These are phyloP conservation scores for Oryza coarctata DNA, from an alignment of 176 grass and related monocot species.

Conservation along the genomic window DNA sequence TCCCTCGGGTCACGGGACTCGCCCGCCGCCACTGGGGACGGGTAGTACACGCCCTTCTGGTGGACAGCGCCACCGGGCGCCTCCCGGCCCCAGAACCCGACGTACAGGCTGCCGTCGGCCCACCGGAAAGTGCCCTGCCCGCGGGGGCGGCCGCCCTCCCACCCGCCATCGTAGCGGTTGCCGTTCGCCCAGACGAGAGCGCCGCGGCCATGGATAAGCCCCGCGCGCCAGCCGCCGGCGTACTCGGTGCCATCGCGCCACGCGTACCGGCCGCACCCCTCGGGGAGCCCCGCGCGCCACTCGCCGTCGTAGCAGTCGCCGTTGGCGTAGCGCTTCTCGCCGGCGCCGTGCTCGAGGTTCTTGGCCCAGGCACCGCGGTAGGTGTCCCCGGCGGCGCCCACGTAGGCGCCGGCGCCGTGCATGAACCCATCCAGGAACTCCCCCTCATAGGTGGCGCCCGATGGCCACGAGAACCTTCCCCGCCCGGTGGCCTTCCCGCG, in stretches of 20 bases:
- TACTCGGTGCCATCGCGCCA: constrained; percentile 79
- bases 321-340: constrained; percentile 75
- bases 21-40: constrained; percentile 47
- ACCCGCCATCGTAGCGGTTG: constrained; percentile 82
- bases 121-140: constrained; percentile 81
- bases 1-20: constrained; percentile 69
- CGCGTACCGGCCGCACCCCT: constrained; percentile 65
- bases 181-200: constrained; percentile 73
- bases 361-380: constrained; percentile 83
- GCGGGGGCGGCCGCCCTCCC: constrained; percentile 68
- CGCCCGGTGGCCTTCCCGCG: constrained; percentile 68
- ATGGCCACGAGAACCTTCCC: constrained; percentile 96
- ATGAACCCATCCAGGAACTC: constrained; percentile 89
- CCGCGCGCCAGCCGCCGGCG: constrained; percentile 62
- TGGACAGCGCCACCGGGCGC: constrained; percentile 43
- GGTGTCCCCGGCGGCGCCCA: constrained; percentile 73
- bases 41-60: constrained; percentile 84
- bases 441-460: constrained; percentile 89
- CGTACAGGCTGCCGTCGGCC: constrained; percentile 78
- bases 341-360: constrained; percentile 79
- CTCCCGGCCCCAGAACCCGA: constrained; percentile 69
- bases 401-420: constrained; percentile 72
- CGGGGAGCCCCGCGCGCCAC: constrained; percentile 67
- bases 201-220: constrained; percentile 73
- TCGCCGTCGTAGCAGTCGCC: constrained; percentile 82